Evolutionary conservation across 257 asterid genomes (phyloP).

Genomic region (Jacaranda copaia): DNA sequence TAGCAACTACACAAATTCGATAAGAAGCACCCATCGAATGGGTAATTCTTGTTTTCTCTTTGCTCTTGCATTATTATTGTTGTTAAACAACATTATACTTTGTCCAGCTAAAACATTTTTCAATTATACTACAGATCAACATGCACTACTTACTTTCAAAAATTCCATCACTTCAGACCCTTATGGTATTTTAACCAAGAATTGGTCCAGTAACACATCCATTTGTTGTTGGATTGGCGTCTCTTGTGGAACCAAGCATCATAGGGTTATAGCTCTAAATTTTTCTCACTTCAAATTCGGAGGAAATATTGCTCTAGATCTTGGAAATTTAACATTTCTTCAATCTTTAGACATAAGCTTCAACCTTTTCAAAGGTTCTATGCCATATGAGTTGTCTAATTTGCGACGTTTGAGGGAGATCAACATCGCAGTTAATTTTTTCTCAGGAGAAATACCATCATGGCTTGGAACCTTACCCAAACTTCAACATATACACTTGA

Average conservation of each 20-base stretch:
- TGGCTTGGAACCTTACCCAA: constrained; percentile 24
- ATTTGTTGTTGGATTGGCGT: constrained; percentile 29
- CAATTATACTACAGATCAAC: constrained; percentile 35
- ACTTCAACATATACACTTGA: not conserved
- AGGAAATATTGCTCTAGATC: constrained; percentile 12
- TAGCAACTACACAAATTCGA: too few species aligned
- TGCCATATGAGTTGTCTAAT: constrained; percentile 7
- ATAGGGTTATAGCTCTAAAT: constrained; percentile 37
- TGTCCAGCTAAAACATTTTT: not conserved
- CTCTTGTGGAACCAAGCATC: not conserved
- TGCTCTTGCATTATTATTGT: too few species aligned
- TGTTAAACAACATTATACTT: not conserved
- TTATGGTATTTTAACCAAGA: constrained; percentile 13
- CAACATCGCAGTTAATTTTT: too few species aligned
- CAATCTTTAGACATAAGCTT: constrained; percentile 16
- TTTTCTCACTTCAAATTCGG: constrained; percentile 25
- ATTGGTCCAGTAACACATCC: constrained; percentile 23
- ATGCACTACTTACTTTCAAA: constrained; percentile 48
- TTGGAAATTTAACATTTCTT: constrained; percentile 25
- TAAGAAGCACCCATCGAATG: too few species aligned
- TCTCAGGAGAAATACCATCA: constrained; percentile 33
- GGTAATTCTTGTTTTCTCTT: too few species aligned
- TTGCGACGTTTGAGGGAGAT: too few species aligned
- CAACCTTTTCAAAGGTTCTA: constrained; percentile 21
- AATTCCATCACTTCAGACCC: constrained; percentile 44